Conservation (phyloP, 1,284 basidiomycete genomes). For the Tilletiopsis washingtonensis region DNA sequence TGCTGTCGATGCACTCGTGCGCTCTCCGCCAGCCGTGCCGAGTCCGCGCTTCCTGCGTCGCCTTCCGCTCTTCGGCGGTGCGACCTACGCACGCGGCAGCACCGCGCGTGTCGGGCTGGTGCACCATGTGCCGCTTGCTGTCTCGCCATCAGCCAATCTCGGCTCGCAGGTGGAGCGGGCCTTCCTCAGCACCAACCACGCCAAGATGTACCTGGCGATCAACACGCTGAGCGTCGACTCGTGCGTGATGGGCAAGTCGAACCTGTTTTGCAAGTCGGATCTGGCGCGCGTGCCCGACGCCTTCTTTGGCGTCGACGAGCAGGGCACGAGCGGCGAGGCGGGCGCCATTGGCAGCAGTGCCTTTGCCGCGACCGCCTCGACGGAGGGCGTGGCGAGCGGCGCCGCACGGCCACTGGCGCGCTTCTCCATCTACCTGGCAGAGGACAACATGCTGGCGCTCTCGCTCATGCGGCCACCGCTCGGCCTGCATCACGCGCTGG, state of each 20-base stretch:
- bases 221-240: slow-evolving; percentile 78
- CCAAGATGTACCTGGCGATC: slow-evolving; percentile 98
- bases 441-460: slow-evolving; percentile 46
- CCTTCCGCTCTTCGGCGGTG: slow-evolving; percentile 4
- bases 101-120: slow-evolving; percentile 63
- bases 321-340: slow-evolving; percentile 23
- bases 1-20: slow-evolving; percentile 66
- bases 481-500: slow-evolving; percentile 28
- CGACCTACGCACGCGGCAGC: background rate
- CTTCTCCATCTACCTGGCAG: slow-evolving; percentile 45
- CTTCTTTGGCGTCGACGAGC: slow-evolving; percentile 33
- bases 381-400: background rate
- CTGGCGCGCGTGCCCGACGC: slow-evolving; percentile 55
- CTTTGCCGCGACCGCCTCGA: slow-evolving; percentile 14
- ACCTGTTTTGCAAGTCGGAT: slow-evolving; percentile 83
- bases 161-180: slow-evolving; percentile 85
- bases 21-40: slow-evolving; percentile 4
- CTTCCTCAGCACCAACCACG: slow-evolving; percentile 93
- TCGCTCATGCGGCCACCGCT: slow-evolving; percentile 38
- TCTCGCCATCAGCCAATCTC: slow-evolving; percentile 53
- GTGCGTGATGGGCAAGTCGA: slow-evolving; percentile 95
- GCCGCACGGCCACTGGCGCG: slow-evolving; percentile 29
- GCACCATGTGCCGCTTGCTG: slow-evolving; percentile 90
- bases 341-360: slow-evolving; percentile 36
- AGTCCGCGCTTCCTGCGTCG: slow-evolving; percentile 26